A percentile compares a stretch with the other conserved stretches of the same genome.
Conservation (phyloP, 2,329 filamentous ascomycete species). For the Cladobotryum protrusum region DNA sequence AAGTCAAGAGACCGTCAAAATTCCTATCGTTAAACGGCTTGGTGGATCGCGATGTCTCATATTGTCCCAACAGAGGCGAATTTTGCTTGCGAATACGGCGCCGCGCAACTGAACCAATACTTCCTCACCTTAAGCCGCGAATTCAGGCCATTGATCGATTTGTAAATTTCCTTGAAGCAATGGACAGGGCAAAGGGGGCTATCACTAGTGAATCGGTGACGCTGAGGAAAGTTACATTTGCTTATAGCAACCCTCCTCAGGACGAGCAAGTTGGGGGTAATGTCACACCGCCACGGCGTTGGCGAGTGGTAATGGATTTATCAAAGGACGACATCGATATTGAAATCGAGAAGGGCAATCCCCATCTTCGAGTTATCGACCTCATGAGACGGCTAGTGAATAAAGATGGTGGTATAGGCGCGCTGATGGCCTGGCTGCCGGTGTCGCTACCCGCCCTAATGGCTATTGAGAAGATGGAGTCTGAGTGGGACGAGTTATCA, state of each 20-base stretch:
- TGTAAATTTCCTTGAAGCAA: constrained; percentile 61
- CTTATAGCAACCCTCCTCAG: constrained; percentile 45
- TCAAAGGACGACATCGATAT: constrained; percentile 49
- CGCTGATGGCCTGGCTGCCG: constrained; percentile 48
- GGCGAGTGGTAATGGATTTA: constrained; percentile 55
- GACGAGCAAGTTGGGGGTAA: constrained; percentile 1
- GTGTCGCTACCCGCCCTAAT: constrained; percentile 59
- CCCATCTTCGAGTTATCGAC: constrained; percentile 59
- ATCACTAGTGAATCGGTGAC: constrained; percentile 54
- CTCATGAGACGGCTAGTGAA: constrained; percentile 55
- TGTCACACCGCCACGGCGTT: constrained; percentile 22
- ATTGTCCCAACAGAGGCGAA: constrained; percentile 51
- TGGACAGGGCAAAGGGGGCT: constrained; percentile 49
- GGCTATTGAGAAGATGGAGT: constrained; percentile 55
- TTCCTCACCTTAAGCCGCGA: constrained; percentile 53
- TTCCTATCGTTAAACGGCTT: constrained; percentile 49
- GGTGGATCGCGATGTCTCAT: constrained; percentile 57
- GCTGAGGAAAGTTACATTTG: constrained; percentile 59
- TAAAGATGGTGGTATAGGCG: constrained; percentile 44
- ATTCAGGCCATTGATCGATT: constrained; percentile 64
- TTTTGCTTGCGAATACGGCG: constrained; percentile 58
- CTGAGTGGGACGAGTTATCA: constrained; percentile 40
- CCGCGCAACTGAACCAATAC: constrained; percentile 50
- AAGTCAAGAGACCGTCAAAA: constrained; percentile 46
- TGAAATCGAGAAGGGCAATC: constrained; percentile 55